Conservation (phyloP, 2,329 filamentous ascomycete genomes). For the Esteya vermicola region DNA sequence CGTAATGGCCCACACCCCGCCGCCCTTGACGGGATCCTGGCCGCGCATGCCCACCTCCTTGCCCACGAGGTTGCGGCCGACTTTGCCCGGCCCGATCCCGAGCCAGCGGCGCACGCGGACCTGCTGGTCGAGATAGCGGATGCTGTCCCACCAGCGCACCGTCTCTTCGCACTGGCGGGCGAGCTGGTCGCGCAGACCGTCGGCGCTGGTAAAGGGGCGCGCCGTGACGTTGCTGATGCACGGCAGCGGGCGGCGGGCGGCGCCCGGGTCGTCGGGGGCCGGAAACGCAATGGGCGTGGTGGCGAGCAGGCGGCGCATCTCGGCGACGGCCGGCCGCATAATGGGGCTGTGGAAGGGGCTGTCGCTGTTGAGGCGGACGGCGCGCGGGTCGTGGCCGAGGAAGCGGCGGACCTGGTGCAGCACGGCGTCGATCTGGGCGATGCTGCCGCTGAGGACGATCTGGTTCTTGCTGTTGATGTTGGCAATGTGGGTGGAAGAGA, state of each 20-base stretch:
- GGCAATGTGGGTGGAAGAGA: too few species aligned
- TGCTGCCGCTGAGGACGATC: conserved; percentile 81
- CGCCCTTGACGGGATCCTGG: conserved; percentile 67
- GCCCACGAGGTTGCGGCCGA: conserved; percentile 82
- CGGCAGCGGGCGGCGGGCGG: conserved; percentile 65
- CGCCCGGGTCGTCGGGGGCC: too few species aligned
- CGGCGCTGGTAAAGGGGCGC: conserved; percentile 57
- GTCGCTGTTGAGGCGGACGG: conserved; percentile 74
- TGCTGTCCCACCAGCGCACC: conserved; percentile 87
- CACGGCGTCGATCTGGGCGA: conserved; percentile 67
- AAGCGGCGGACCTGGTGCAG: conserved; percentile 79
- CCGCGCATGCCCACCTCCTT: conserved; percentile 86
- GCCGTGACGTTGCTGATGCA: conserved; percentile 82
- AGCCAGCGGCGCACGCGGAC: conserved; percentile 73
- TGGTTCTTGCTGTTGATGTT: conserved; percentile 96
- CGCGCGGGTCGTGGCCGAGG: conserved; percentile 77
- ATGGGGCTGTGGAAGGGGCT: conserved; percentile 84
- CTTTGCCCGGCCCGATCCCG: conserved; percentile 85
- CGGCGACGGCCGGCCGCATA: conserved; percentile 70
- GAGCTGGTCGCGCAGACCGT: conserved; percentile 64
- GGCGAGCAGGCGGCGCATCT: conserved; percentile 56
- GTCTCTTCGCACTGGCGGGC: conserved; percentile 80
- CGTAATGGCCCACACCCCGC: conserved; percentile 84
- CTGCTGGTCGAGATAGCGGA: conserved; percentile 76
- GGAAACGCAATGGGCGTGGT: too few species aligned